Percentiles rank a stretch among this genome's conserved stretches.
phyloP scores from a whole-genome alignment of 2,329 filamentous ascomycete genomes.

The Calonectria ilicicola region DNA sequence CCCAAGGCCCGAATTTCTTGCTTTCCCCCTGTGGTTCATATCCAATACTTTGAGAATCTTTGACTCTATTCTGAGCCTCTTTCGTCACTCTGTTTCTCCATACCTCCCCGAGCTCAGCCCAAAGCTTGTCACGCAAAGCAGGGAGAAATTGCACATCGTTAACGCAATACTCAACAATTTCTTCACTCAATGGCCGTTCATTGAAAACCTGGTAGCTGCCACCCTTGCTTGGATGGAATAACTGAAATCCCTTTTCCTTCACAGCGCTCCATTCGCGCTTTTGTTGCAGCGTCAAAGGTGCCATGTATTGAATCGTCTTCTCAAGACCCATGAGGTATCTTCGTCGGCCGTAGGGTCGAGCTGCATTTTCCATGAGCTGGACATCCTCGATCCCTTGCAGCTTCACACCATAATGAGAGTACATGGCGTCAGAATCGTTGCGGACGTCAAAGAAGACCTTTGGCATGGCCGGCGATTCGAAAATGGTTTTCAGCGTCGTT shows the following conservation, averaged over 20 bases:
- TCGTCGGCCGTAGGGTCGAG: not conserved
- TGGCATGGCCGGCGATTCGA: not conserved
- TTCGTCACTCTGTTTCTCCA: conserved; percentile 39
- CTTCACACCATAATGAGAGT: conserved; percentile 54
- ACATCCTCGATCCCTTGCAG: conserved; percentile 62
- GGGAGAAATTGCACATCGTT: conserved; percentile 59
- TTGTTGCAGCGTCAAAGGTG: not conserved
- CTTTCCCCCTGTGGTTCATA: conserved; percentile 31
- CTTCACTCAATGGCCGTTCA: conserved; percentile 53
- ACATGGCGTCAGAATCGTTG: conserved; percentile 69
- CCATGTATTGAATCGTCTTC: conserved; percentile 1
- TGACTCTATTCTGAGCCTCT: conserved; percentile 44
- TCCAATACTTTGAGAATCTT: conserved; percentile 40
- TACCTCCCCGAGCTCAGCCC: conserved; percentile 29
- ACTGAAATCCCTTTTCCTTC: conserved; percentile 51
- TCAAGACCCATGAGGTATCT: conserved; percentile 10
- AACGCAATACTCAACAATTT: conserved; percentile 58
- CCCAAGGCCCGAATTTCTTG: conserved; percentile 14
- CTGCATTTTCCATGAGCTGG: conserved; percentile 66
- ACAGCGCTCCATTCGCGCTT: conserved; percentile 40
- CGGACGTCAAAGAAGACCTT: conserved; percentile 72
- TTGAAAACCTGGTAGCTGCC: conserved; percentile 62
- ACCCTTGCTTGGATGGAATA: conserved; percentile 57
- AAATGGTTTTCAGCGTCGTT: conserved; percentile 5
- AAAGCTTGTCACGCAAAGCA: conserved; percentile 45